Evolutionary conservation across 768 basidiomycete species (phyloP).

Genomic region (Galerina sulciceps): DNA sequence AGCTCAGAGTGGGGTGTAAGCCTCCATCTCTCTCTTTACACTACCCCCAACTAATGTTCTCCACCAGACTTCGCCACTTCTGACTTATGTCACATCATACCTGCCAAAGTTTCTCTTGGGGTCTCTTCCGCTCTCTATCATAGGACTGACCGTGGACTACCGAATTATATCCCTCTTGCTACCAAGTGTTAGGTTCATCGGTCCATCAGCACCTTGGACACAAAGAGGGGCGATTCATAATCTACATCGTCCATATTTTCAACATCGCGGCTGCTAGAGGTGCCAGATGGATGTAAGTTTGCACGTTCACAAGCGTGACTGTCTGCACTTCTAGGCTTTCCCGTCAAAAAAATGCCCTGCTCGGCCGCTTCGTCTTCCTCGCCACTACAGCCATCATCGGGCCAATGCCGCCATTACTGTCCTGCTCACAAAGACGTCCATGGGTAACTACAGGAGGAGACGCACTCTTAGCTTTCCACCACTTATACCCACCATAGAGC

Average conservation of each 20-base stretch:
- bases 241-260: slow-evolving; percentile 82
- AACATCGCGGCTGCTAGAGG: slow-evolving; percentile 81
- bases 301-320: background rate
- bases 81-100: slow-evolving; percentile 65
- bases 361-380: slow-evolving; percentile 51
- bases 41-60: background rate
- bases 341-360: slow-evolving; percentile 48
- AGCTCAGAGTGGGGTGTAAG: slow-evolving; percentile 92
- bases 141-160: slow-evolving; percentile 53
- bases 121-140: slow-evolving; percentile 59
- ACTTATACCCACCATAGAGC: slow-evolving; percentile 37
- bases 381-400: slow-evolving; percentile 50
- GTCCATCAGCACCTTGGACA: slow-evolving; percentile 79
- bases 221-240: slow-evolving; percentile 98
- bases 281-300: slow-evolving; percentile 63
- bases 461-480: slow-evolving; percentile 69
- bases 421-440: slow-evolving; percentile 61
- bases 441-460: slow-evolving; percentile 84
- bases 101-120: slow-evolving; percentile 82
- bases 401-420: slow-evolving; percentile 58
- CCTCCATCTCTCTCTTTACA: slow-evolving; percentile 14
- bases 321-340: slow-evolving; percentile 43
- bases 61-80: slow-evolving; percentile 63
- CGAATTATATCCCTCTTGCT: slow-evolving; percentile 55
- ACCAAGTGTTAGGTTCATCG: slow-evolving; percentile 58